phyloP scores from a whole-genome alignment of 2,329 filamentous ascomycete species.

The Claviceps sp. region DNA sequence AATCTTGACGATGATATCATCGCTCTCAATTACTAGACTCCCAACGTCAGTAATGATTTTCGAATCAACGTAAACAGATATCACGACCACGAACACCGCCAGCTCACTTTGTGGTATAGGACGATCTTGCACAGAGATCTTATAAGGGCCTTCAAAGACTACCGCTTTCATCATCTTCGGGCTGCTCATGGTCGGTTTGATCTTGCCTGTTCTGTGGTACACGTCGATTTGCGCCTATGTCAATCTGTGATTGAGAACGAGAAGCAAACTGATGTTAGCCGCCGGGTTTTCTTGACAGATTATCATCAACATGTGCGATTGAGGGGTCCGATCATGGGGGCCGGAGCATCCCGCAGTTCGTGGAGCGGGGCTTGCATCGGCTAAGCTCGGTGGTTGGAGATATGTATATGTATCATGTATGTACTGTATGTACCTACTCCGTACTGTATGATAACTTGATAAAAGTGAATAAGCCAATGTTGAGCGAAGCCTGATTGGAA shows the following conservation, averaged over 20 bases:
- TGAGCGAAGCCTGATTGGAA: no score
- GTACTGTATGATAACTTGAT: no score
- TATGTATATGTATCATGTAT: no score
- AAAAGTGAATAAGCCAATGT: no score
- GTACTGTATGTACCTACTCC: no score
- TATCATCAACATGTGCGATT: not conserved
- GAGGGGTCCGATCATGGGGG: not conserved
- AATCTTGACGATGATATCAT: constrained; percentile 74
- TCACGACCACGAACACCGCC: not conserved
- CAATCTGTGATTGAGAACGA: not conserved
- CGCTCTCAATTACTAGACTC: constrained; percentile 45
- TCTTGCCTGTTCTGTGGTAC: not conserved
- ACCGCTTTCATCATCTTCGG: constrained; percentile 68
- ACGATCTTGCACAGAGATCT: constrained; percentile 64
- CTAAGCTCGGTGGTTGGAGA: not conserved
- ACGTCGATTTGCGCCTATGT: not conserved
- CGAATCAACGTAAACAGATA: not conserved
- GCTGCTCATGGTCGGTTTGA: constrained; percentile 16
- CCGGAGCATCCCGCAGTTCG: not conserved
- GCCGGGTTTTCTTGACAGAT: not conserved
- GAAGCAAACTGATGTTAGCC: not conserved
- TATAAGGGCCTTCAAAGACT: constrained; percentile 66
- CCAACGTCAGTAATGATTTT: not conserved
- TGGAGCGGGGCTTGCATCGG: constrained; percentile 7
- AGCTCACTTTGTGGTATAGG: constrained; percentile 52